Conservation (phyloP, 2,329 filamentous ascomycete species). For the Fonsecaea pedrosoi region DNA sequence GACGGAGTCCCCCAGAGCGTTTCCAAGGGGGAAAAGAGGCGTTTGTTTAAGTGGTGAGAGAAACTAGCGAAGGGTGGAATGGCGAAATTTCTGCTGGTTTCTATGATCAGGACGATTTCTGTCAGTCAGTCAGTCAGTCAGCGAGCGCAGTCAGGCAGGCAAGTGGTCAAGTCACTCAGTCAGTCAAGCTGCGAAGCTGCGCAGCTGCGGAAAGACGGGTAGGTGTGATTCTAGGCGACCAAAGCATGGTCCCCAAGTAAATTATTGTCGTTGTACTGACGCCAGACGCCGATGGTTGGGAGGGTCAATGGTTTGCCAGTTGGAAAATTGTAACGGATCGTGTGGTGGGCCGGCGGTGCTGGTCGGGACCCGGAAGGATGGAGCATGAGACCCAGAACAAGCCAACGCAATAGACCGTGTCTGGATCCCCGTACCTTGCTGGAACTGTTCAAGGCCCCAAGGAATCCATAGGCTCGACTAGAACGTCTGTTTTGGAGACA, state of each 20-base stretch:
- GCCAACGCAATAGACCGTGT: neutral
- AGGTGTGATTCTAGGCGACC: conserved; percentile 3
- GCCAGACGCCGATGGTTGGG: neutral
- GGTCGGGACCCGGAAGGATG: conserved; percentile 9
- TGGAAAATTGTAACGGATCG: conserved; percentile 8
- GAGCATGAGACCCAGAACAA: neutral
- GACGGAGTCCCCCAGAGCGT: conserved; percentile 7
- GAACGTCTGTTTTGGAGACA: neutral
- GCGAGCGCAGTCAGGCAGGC: too few relatives aligned
- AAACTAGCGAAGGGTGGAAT: neutral
- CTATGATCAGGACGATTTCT: neutral
- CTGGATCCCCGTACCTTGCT: conserved; percentile 1
- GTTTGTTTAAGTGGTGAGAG: neutral
- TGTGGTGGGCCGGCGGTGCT: neutral
- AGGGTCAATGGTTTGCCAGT: neutral
- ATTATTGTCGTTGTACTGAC: conserved; percentile 4
- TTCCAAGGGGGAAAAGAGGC: neutral
- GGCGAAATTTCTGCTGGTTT: neutral
- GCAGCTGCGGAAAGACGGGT: conserved; percentile 1
- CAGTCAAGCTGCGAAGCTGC: neutral
- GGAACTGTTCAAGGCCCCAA: neutral
- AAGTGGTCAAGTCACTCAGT: neutral
- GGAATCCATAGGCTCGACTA: conserved; percentile 1
- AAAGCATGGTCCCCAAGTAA: neutral
- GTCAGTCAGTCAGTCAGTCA: neutral